Evolutionary conservation across 2,329 filamentous ascomycete species (phyloP).

Genomic region (Beauveria pseudobassiana): DNA sequence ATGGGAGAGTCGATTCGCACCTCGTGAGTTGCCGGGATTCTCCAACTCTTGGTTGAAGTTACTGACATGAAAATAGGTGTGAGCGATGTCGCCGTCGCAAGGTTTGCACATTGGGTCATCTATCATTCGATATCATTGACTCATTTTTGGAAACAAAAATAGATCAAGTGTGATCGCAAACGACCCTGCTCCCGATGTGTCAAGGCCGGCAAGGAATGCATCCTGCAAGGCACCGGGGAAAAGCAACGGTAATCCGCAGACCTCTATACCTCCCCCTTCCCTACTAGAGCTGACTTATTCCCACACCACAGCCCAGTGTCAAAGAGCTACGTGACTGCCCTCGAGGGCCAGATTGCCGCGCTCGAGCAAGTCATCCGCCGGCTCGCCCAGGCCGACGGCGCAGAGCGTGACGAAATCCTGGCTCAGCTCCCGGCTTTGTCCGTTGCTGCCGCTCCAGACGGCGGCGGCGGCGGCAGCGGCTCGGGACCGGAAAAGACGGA

Average conservation of each 20-base stretch:
- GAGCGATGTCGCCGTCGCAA: slow-evolving; percentile 37
- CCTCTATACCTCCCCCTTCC: too few species aligned
- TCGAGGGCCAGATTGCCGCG: slow-evolving; percentile 39
- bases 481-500: slow-evolving; percentile 12
- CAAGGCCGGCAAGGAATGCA: slow-evolving; percentile 32
- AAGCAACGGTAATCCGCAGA: slow-evolving; percentile 29
- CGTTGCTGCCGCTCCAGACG: slow-evolving; percentile 15
- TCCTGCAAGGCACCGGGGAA: slow-evolving; percentile 33
- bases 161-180: slow-evolving; percentile 47
- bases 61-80: slow-evolving; percentile 24
- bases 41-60: background rate
- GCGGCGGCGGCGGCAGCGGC: background rate
- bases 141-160: slow-evolving; percentile 11
- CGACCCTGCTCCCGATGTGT: slow-evolving; percentile 42
- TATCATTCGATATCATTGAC: slow-evolving; percentile 16
- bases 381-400: slow-evolving; percentile 31
- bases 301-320: slow-evolving; percentile 31
- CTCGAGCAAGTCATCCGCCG: slow-evolving; percentile 38
- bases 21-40: slow-evolving; percentile 22
- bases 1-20: slow-evolving; percentile 29
- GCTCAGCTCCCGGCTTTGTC: slow-evolving; percentile 25
- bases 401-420: slow-evolving; percentile 34
- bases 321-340: slow-evolving; percentile 38
- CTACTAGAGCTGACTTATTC: background rate
- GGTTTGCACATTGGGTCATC: slow-evolving; percentile 18